These are phyloP conservation scores for Aquilaria agallochum DNA, from an alignment of 441 rosid genomes.

Conservation along the genomic window DNA sequence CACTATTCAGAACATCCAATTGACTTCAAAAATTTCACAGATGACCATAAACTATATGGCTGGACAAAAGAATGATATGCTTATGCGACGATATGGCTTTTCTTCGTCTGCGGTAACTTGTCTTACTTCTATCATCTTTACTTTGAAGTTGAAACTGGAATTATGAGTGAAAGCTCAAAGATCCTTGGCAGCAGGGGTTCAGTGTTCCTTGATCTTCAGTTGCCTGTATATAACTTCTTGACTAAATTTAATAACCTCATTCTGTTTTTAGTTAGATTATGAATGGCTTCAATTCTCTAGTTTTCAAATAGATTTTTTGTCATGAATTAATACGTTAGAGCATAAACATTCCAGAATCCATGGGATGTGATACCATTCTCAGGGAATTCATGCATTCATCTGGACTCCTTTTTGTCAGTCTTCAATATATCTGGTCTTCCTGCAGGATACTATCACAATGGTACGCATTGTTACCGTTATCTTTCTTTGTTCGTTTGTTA, in stretches of 20 bases:
- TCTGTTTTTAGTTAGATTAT: too few species aligned
- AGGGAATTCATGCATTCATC: slow-evolving; percentile 68
- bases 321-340: background rate
- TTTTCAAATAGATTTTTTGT: too few species aligned
- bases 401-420: slow-evolving; percentile 77
- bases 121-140: background rate
- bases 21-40: slow-evolving; percentile 30
- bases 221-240: too few species aligned
- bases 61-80: slow-evolving; percentile 51
- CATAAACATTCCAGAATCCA: slow-evolving; percentile 63
- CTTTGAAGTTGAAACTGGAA: too few species aligned
- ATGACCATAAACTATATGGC: slow-evolving; percentile 80
- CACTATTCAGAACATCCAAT: too few species aligned
- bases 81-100: slow-evolving; percentile 91
- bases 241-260: too few species aligned
- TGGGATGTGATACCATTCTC: slow-evolving; percentile 82
- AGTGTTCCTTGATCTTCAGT: too few species aligned
- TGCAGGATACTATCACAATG: slow-evolving; percentile 70
- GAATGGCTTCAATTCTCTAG: too few species aligned
- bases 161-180: too few species aligned
- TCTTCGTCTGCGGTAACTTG: slow-evolving; percentile 77
- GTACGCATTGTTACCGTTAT: slow-evolving; percentile 27
- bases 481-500: background rate
- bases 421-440: slow-evolving; percentile 86
- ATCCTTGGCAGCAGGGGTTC: too few species aligned